Evolutionary conservation across 495 filamentous ascomycete species (phyloP).

Genomic region (Aspergillus indologenus): DNA sequence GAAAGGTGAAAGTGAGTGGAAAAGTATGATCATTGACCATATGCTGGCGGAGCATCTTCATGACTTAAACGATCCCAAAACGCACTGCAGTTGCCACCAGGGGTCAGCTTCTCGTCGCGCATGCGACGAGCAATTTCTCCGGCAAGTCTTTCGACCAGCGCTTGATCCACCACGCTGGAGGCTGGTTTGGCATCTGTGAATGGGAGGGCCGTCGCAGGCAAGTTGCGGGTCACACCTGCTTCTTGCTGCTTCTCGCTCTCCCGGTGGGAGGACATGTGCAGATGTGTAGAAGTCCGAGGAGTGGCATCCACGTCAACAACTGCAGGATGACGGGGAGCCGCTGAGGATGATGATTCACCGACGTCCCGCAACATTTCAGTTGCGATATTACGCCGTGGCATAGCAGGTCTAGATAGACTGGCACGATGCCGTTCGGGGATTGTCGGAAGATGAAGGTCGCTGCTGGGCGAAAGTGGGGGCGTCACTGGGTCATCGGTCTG

Average conservation of each 20-base stretch:
- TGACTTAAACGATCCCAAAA: conserved; percentile 40
- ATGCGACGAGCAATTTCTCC: conserved; percentile 83
- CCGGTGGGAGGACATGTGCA: conserved; percentile 10
- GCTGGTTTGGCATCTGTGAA: conserved; percentile 33
- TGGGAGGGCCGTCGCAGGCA: conserved; percentile 38
- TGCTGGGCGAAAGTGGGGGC: conserved; percentile 39
- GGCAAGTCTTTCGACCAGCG: conserved; percentile 88
- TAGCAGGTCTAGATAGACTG: conserved; percentile 29
- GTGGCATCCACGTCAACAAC: conserved; percentile 36
- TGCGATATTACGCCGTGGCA: conserved; percentile 22
- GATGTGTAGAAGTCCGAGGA: conserved; percentile 31
- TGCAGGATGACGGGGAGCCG: conserved; percentile 23
- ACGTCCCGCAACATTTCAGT: conserved; percentile 16
- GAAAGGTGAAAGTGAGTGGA: conserved; percentile 12
- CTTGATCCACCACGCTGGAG: conserved; percentile 70
- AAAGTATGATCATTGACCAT: conserved; percentile 36
- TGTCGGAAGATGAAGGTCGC: conserved; percentile 31
- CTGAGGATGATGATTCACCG: conserved; percentile 31
- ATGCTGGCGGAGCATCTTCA: conserved; percentile 44
- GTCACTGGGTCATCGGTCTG: conserved; percentile 46
- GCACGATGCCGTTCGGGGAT: conserved; percentile 40
- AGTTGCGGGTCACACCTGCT: conserved; percentile 28
- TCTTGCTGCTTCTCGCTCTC: conserved; percentile 32
- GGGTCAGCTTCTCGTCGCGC: conserved; percentile 62
- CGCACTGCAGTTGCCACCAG: conserved; percentile 31